Evolutionary conservation across 2,329 filamentous ascomycete genomes (phyloP), one percentile per base, ranked within the genome.

Genomic region (Curvularia lunata): DNA sequence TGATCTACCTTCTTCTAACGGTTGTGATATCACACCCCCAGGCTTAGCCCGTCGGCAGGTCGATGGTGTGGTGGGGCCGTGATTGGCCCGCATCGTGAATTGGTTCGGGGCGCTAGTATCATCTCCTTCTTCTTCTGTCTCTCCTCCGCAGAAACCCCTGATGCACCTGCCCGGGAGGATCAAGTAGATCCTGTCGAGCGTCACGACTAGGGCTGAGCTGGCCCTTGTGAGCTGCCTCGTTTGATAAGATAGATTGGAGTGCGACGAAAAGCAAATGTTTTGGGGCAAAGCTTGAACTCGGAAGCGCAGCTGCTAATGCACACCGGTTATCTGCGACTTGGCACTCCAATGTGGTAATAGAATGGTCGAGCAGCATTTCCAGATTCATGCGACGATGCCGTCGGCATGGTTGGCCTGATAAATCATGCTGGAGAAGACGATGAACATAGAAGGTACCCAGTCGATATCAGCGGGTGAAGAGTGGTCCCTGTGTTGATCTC

Each of bases 81-180:
- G 25, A 64, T 61, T 64, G 56, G 62, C 38, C 46, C 42, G 27
- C 25, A 45, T 54, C 28, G 52, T 47, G 54, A 61, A 61, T 61
- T 61, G 51, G 21, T 54, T 32, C 23, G 40, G 41, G 52, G 54
- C 62, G 59, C 62, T 64, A 62, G 43, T 40, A 30, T 62, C 28
- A 45, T 53, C 53, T 58, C 62, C 62, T 64, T 64, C 62, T 62
- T 25, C 51, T 62, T 64, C 58, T 4, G 62, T 55, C 48, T 28
- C 41, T 46, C 12, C 56, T 64, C 62, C 59, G 62, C 46, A 46
- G 38, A 46, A 51, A 40, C 48, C 51, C 46, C 53, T 57, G 43
- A 55, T 49, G 41, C 57, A 60, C 59, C 59, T 62, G 59, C 59
- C 59, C 54, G 48, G 53, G 50, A 60, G 25, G 59, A 56, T 56